These are phyloP conservation scores for Saturnispora galanensis DNA, from an alignment of 805 yeast species.

Conservation along the genomic window DNA sequence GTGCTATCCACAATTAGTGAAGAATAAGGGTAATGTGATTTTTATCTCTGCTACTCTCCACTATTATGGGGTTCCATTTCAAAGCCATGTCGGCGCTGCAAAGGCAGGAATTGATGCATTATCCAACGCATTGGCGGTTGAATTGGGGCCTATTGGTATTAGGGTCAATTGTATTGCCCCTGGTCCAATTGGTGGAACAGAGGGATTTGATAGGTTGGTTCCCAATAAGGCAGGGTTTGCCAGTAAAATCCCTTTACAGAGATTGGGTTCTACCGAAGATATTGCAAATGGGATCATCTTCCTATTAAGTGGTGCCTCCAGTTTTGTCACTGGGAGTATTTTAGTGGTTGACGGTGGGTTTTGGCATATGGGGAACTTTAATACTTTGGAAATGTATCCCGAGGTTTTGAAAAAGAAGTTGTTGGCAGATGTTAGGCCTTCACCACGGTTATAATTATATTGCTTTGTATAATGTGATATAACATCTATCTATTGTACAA, in stretches of 20 bases:
- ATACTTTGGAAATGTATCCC: conserved; percentile 32
- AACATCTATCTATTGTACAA: background rate
- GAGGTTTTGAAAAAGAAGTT: conserved; percentile 26
- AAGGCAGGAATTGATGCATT: conserved; percentile 93
- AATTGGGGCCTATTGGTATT: conserved; percentile 82
- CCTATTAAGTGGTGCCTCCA: conserved; percentile 75
- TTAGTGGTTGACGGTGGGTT: conserved; percentile 84
- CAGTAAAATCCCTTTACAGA: conserved; percentile 50
- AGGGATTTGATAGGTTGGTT: conserved; percentile 65
- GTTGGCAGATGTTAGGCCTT: conserved; percentile 8
- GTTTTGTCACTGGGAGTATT: conserved; percentile 66
- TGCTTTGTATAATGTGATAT: background rate
- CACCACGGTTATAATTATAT: conserved; percentile 18
- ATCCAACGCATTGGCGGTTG: conserved; percentile 76
- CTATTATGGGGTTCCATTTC: conserved; percentile 81
- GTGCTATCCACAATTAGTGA: conserved; percentile 50
- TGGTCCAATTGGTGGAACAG: conserved; percentile 81
- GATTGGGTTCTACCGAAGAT: conserved; percentile 62
- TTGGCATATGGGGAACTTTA: conserved; percentile 65
- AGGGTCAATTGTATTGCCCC: conserved; percentile 84
- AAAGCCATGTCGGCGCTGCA: conserved; percentile 87
- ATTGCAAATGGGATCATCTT: conserved; percentile 83
- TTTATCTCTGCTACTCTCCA: conserved; percentile 88
- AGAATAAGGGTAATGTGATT: conserved; percentile 59
- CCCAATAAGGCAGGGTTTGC: conserved; percentile 32